Conservation (phyloP, 192 early-diverging fungal species). For the Kappamyces sp. region DNA sequence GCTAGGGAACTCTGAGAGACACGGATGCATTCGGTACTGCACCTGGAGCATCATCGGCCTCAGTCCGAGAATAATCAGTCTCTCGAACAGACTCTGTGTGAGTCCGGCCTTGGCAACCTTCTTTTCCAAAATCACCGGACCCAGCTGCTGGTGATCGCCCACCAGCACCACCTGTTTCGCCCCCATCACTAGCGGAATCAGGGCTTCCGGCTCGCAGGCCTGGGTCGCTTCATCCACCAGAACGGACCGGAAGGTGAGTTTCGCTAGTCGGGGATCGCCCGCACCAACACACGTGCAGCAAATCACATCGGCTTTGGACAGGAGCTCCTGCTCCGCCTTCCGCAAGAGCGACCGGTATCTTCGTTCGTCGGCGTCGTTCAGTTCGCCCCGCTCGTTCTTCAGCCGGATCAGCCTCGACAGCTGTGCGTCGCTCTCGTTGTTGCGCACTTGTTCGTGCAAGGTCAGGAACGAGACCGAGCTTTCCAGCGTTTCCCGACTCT, state of each 20-base stretch:
- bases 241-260: slow-evolving; percentile 87
- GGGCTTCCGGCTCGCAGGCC: slow-evolving; percentile 82
- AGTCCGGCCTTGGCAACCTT: slow-evolving; percentile 90
- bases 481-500: slow-evolving; percentile 87
- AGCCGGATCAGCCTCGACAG: slow-evolving; percentile 87
- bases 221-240: slow-evolving; percentile 98
- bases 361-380: slow-evolving; percentile 80
- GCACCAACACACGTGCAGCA: slow-evolving; percentile 96
- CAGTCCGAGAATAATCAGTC: slow-evolving; percentile 84
- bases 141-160: slow-evolving; percentile 98
- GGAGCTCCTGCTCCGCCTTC: slow-evolving; percentile 85
- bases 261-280: slow-evolving; percentile 85
- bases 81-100: slow-evolving; percentile 94
- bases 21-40: slow-evolving; percentile 99
- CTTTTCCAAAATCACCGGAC: slow-evolving; percentile 97
- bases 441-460: slow-evolving; percentile 93
- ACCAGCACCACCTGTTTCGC: slow-evolving; percentile 94
- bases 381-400: slow-evolving; percentile 84
- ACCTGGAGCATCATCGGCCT: slow-evolving; percentile 94
- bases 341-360: slow-evolving; percentile 77
- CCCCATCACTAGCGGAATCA: slow-evolving; percentile 96
- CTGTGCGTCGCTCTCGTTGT: slow-evolving; percentile 90
- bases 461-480: slow-evolving; percentile 91
- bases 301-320: slow-evolving; percentile 92
- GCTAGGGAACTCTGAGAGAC: slow-evolving; percentile 95